Evolutionary conservation across 2,329 filamentous ascomycete genomes (phyloP).

Genomic region (Leptographium wingfieldii): DNA sequence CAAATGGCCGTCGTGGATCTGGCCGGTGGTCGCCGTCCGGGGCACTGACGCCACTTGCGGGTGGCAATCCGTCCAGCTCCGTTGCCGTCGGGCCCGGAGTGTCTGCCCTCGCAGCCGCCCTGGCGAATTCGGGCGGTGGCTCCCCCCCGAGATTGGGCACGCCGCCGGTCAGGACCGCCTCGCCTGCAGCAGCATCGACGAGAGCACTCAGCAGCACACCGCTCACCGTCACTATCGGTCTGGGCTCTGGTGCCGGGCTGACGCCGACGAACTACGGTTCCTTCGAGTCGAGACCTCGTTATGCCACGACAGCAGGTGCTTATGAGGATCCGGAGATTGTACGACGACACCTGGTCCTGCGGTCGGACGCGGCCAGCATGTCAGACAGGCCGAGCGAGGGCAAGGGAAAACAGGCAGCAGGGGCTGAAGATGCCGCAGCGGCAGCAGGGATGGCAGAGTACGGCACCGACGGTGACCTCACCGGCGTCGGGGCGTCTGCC

Average conservation of each 20-base stretch:
- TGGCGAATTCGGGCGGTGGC: constrained; percentile 60
- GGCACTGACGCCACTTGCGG: constrained; percentile 50
- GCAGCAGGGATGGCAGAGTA: constrained; percentile 29
- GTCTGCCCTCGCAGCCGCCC: constrained; percentile 78
- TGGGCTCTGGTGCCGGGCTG: constrained; percentile 26
- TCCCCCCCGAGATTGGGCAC: constrained; percentile 60
- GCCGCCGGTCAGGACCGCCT: constrained; percentile 44
- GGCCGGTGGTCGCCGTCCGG: constrained; percentile 30
- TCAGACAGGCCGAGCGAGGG: constrained; percentile 35
- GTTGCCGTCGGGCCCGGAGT: constrained; percentile 65
- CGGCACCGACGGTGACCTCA: neutral
- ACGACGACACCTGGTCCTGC: constrained; percentile 73
- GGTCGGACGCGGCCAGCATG: constrained; percentile 38
- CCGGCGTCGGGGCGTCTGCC: constrained; percentile 9
- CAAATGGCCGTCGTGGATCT: constrained; percentile 2
- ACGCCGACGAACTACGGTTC: constrained; percentile 73
- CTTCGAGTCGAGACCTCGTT: constrained; percentile 56
- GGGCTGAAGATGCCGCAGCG: constrained; percentile 31
- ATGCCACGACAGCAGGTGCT: constrained; percentile 38
- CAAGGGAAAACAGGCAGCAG: constrained; percentile 43
- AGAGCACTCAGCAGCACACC: constrained; percentile 1
- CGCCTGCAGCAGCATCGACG: constrained; percentile 27
- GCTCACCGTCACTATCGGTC: neutral
- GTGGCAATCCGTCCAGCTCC: constrained; percentile 48
- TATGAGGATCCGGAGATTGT: constrained; percentile 88